Evolutionary conservation across 2,329 filamentous ascomycete genomes (phyloP).

Genomic region (Hypoxylon sp.): DNA sequence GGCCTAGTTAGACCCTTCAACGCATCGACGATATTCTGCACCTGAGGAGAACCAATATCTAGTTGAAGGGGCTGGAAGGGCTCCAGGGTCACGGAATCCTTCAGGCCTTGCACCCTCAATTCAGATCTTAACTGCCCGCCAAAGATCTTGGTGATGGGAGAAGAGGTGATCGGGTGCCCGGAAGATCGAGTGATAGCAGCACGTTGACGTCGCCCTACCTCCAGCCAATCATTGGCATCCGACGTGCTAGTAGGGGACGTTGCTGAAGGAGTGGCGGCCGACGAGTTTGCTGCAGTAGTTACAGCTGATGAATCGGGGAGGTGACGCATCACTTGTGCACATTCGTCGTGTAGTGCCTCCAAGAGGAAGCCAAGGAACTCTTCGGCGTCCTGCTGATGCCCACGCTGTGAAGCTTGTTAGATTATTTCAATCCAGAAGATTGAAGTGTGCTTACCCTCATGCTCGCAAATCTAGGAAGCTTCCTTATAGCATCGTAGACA

Average conservation of each 20-base stretch:
- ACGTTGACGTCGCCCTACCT: slow-evolving; percentile 94
- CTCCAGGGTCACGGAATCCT: slow-evolving; percentile 91
- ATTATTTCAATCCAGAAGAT: neutral
- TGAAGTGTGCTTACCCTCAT: slow-evolving; percentile 79
- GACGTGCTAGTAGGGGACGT: slow-evolving; percentile 61
- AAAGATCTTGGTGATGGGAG: slow-evolving; percentile 94
- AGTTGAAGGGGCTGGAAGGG: slow-evolving; percentile 95
- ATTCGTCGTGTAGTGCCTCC: slow-evolving; percentile 94
- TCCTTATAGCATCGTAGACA: slow-evolving; percentile 92
- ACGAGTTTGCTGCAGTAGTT: slow-evolving; percentile 53
- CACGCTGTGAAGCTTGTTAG: slow-evolving; percentile 70
- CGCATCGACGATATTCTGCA: slow-evolving; percentile 93
- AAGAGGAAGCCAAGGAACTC: slow-evolving; percentile 96
- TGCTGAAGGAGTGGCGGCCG: slow-evolving; percentile 53
- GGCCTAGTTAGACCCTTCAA: slow-evolving; percentile 86
- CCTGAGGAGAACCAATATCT: slow-evolving; percentile 88
- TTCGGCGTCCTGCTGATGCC: slow-evolving; percentile 97
- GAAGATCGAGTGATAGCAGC: slow-evolving; percentile 88
- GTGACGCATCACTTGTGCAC: slow-evolving; percentile 79
- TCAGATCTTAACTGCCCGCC: slow-evolving; percentile 92
- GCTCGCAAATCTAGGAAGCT: slow-evolving; percentile 87
- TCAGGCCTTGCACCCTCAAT: slow-evolving; percentile 86
- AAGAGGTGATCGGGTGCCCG: slow-evolving; percentile 78
- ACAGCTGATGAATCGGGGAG: slow-evolving; percentile 53
- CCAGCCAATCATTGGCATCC: slow-evolving; percentile 82